A percentile compares a stretch with the other conserved stretches of the same genome.
These are phyloP conservation scores for Dentipellis fragilis DNA, from an alignment of 768 basidiomycete species.

Conservation along the genomic window DNA sequence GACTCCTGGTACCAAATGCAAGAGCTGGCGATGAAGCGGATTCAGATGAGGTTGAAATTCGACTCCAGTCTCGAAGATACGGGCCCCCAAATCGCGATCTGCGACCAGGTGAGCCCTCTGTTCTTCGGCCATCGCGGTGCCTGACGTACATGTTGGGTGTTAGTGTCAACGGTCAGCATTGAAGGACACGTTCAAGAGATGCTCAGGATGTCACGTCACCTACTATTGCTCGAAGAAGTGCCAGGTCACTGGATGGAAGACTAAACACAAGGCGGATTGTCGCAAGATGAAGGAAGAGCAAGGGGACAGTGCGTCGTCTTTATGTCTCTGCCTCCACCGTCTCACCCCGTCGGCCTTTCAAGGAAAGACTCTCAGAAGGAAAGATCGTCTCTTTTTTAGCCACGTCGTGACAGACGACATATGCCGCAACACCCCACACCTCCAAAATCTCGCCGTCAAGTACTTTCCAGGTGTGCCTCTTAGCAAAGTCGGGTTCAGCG, in stretches of 20 bases:
- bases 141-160: background rate
- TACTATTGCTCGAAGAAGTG: constrained; percentile 32
- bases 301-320: constrained; percentile 19
- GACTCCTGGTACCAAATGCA: background rate
- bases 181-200: constrained; percentile 26
- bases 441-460: no score
- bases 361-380: no score
- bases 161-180: constrained; percentile 27
- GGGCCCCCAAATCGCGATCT: background rate
- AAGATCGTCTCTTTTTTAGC: no score
- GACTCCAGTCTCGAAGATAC: background rate
- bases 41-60: background rate
- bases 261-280: constrained; percentile 26
- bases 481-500: no score
- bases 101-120: background rate
- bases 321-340: background rate
- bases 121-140: background rate
- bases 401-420: no score
- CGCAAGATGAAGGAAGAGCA: constrained; percentile 29
- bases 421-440: no score
- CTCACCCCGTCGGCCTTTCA: no score
- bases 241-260: constrained; percentile 26
- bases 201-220: constrained; percentile 24
- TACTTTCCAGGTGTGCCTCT: no score
- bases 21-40: background rate